phyloP scores from a whole-genome alignment of 306 rosid species.

The Pueraria montana region DNA sequence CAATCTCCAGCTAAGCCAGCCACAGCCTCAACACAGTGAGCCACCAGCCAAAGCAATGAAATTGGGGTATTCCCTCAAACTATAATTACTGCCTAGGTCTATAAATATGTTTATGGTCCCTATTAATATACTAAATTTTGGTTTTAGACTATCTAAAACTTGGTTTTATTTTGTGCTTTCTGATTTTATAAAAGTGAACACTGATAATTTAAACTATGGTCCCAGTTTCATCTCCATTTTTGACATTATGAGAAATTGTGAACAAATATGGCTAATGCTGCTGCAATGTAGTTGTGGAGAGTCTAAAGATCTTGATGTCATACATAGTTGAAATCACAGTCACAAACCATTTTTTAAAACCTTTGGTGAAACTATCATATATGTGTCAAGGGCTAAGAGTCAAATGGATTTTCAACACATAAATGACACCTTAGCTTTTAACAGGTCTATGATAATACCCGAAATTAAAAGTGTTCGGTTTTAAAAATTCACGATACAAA shows the following conservation, averaged over 20 bases:
- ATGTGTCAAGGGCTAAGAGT: not conserved
- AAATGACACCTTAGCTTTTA: not conserved
- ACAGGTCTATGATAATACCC: not conserved
- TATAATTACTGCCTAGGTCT: not conserved
- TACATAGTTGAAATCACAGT: not conserved
- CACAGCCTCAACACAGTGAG: constrained; percentile 57
- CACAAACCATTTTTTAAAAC: not conserved
- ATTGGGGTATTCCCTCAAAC: constrained; percentile 64
- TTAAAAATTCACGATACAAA: not conserved
- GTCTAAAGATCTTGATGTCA: not conserved
- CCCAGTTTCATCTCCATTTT: not conserved
- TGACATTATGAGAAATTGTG: not conserved
- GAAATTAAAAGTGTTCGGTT: not conserved
- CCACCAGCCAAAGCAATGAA: constrained; percentile 51
- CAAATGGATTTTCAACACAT: not conserved
- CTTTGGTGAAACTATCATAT: not conserved
- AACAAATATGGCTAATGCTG: not conserved
- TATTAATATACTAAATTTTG: not conserved
- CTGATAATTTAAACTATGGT: not conserved
- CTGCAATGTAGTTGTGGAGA: not conserved
- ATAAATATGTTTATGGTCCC: not conserved
- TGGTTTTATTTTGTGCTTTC: not conserved
- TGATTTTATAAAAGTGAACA: not conserved
- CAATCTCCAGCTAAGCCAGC: constrained; percentile 70
- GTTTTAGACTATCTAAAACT: not conserved